Conservation (phyloP, 2,329 filamentous ascomycete genomes). For the Lachnellula subtilissima region DNA sequence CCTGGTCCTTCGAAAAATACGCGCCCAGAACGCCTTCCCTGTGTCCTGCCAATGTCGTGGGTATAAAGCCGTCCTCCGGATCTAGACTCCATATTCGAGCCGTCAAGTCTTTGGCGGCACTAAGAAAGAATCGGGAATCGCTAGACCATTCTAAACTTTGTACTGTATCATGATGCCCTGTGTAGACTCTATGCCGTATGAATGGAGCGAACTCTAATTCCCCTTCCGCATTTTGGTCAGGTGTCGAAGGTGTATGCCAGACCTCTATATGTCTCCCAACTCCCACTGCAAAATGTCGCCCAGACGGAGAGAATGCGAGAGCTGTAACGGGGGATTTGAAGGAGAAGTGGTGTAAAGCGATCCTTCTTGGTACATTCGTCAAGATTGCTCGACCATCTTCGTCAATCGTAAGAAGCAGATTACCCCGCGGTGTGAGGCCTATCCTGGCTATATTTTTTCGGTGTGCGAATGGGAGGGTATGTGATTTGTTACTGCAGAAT, state of each 20-base stretch:
- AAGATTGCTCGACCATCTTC: constrained; percentile 91
- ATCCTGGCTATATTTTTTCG: constrained; percentile 88
- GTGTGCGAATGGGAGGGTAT: constrained; percentile 85
- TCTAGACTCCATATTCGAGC: constrained; percentile 92
- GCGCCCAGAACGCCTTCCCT: constrained; percentile 85
- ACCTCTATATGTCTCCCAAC: constrained; percentile 85
- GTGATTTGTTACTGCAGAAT: constrained; percentile 68
- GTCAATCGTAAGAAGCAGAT: constrained; percentile 88
- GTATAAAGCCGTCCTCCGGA: constrained; percentile 79
- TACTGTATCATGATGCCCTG: constrained; percentile 83
- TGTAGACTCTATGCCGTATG: constrained; percentile 78
- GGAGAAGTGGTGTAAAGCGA: constrained; percentile 92
- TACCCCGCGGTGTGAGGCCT: constrained; percentile 83
- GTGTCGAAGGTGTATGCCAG: constrained; percentile 91
- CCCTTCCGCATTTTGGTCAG: constrained; percentile 71
- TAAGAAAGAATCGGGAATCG: constrained; percentile 94
- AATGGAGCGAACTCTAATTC: constrained; percentile 95
- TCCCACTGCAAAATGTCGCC: constrained; percentile 83
- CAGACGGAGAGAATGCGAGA: constrained; percentile 85
- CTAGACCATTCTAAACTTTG: constrained; percentile 89
- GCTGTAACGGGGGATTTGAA: constrained; percentile 79
- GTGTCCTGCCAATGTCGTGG: constrained; percentile 86
- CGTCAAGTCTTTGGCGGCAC: constrained; percentile 85
- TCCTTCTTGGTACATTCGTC: constrained; percentile 80
- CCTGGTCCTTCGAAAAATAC: constrained; percentile 95